Evolutionary conservation across 768 basidiomycete genomes (phyloP).

Genomic region (Nidularia sp.): DNA sequence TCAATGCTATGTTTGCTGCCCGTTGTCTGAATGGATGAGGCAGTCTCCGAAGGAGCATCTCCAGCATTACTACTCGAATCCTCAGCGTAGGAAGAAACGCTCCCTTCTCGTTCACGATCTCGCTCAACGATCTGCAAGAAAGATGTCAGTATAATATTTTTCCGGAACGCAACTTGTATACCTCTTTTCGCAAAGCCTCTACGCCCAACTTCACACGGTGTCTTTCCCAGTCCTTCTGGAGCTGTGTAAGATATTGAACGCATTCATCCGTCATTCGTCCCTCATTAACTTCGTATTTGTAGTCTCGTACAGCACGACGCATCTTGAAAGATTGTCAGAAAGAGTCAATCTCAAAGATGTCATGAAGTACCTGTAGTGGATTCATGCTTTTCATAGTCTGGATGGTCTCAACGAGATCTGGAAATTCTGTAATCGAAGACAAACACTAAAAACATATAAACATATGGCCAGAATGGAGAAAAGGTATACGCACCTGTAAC

Average conservation of each 20-base stretch:
- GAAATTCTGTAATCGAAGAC: conserved; percentile 85
- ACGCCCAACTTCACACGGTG: conserved; percentile 85
- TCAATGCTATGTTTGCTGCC: conserved; percentile 63
- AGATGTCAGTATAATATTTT: conserved; percentile 3
- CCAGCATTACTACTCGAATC: conserved; percentile 20
- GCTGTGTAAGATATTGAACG: conserved; percentile 85
- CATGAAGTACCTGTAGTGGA: conserved; percentile 70
- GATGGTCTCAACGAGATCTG: conserved; percentile 84
- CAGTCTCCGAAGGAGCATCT: conserved; percentile 12
- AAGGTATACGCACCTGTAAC: conserved; percentile 59
- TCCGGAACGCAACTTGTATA: conserved; percentile 18
- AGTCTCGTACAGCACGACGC: conserved; percentile 90
- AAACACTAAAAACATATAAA: conserved; percentile 48
- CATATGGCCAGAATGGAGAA: neutral
- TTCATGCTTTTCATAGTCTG: conserved; percentile 85
- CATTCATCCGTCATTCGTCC: conserved; percentile 93
- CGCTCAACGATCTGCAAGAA: conserved; percentile 57
- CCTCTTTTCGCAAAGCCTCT: conserved; percentile 81
- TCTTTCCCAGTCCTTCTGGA: conserved; percentile 98
- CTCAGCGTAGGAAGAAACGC: conserved; percentile 42
- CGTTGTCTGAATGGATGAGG: conserved; percentile 24
- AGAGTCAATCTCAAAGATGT: neutral
- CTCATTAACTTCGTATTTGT: conserved; percentile 92
- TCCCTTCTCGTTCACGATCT: conserved; percentile 64
- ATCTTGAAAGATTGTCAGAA: conserved; percentile 45